A percentile compares a stretch with the other conserved stretches of the same genome.
These are phyloP conservation scores for Cryphonectria nitschkei DNA, from an alignment of 2,329 filamentous ascomycete species.

Conservation along the genomic window DNA sequence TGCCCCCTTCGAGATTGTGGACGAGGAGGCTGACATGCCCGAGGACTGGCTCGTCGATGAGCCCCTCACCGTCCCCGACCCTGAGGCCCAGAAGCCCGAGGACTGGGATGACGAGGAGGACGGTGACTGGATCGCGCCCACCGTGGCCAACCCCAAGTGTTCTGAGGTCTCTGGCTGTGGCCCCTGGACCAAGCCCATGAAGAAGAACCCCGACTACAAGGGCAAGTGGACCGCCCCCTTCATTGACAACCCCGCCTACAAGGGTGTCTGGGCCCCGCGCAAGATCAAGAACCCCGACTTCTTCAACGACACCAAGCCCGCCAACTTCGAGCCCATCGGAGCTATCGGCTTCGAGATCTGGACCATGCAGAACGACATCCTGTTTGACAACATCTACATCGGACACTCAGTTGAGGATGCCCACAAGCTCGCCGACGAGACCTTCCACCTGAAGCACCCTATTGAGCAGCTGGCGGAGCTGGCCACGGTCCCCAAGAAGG, in stretches of 20 bases:
- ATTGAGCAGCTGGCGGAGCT: slow-evolving; percentile 81
- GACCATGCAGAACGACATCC: slow-evolving; percentile 99
- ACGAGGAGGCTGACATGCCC: slow-evolving; percentile 87
- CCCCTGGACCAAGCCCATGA: slow-evolving; percentile 88
- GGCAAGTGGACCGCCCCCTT: slow-evolving; percentile 94
- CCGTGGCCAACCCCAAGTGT: slow-evolving; percentile 94
- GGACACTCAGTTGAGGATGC: slow-evolving; percentile 95
- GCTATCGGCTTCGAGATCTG: slow-evolving; percentile 99
- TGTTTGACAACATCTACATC: slow-evolving; percentile 99
- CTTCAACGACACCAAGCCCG: slow-evolving; percentile 95
- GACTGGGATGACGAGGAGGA: slow-evolving; percentile 99
- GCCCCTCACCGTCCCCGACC: slow-evolving; percentile 81
- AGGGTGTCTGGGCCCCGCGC: slow-evolving; percentile 90
- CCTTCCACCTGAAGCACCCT: slow-evolving; percentile 85
- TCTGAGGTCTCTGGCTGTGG: slow-evolving; percentile 91
- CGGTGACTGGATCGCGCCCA: slow-evolving; percentile 92
- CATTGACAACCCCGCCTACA: slow-evolving; percentile 98
- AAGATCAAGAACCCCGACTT: slow-evolving; percentile 97
- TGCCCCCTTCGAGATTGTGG: slow-evolving; percentile 92
- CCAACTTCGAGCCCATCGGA: slow-evolving; percentile 98
- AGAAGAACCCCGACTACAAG: slow-evolving; percentile 96
- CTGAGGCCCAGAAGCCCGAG: slow-evolving; percentile 95
- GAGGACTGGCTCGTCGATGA: slow-evolving; percentile 97
- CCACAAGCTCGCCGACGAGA: slow-evolving; percentile 83
- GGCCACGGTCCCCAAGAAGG: slow-evolving; percentile 75